phyloP scores from a whole-genome alignment of 176 grass and related monocot genomes.

The Phragmites australis region DNA sequence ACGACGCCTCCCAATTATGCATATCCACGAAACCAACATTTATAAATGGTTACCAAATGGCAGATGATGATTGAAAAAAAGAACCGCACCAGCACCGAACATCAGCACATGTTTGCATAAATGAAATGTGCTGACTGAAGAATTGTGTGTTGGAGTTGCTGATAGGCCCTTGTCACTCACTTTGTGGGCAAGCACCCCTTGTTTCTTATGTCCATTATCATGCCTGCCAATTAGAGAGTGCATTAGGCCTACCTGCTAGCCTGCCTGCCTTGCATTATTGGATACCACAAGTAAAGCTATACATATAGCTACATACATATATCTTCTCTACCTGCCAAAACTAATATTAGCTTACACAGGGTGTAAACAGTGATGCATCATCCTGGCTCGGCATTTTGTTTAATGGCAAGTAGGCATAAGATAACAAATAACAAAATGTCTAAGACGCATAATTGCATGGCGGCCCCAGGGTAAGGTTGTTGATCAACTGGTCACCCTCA shows the following conservation, averaged over 20 bases:
- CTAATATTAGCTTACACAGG: slow-evolving; percentile 1
- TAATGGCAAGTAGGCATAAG: slow-evolving; percentile 26
- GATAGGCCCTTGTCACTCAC: slow-evolving; percentile 37
- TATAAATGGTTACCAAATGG: slow-evolving; percentile 21
- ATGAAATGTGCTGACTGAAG: background rate
- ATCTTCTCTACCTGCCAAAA: slow-evolving; percentile 9
- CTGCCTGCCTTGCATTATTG: slow-evolving; percentile 46
- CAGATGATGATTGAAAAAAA: slow-evolving; percentile 19
- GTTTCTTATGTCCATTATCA: background rate
- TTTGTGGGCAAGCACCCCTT: slow-evolving; percentile 34
- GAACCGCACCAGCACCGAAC: slow-evolving; percentile 3
- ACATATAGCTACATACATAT: background rate
- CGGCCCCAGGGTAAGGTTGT: slow-evolving; percentile 1
- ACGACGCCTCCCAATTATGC: background rate
- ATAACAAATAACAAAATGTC: background rate
- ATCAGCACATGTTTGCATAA: background rate
- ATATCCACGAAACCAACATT: slow-evolving; percentile 4
- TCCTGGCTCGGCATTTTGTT: slow-evolving; percentile 37
- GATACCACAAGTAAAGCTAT: slow-evolving; percentile 11
- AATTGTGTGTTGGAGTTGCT: slow-evolving; percentile 23
- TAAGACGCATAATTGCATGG: slow-evolving; percentile 15
- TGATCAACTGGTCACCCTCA: slow-evolving; percentile 11
- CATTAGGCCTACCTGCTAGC: slow-evolving; percentile 52
- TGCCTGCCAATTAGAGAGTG: slow-evolving; percentile 38
- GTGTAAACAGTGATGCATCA: slow-evolving; percentile 25